Evolutionary conservation across 495 filamentous ascomycete species (phyloP), one percentile per base, ranked within the genome.

Genomic region (Lepraria neglecta): DNA sequence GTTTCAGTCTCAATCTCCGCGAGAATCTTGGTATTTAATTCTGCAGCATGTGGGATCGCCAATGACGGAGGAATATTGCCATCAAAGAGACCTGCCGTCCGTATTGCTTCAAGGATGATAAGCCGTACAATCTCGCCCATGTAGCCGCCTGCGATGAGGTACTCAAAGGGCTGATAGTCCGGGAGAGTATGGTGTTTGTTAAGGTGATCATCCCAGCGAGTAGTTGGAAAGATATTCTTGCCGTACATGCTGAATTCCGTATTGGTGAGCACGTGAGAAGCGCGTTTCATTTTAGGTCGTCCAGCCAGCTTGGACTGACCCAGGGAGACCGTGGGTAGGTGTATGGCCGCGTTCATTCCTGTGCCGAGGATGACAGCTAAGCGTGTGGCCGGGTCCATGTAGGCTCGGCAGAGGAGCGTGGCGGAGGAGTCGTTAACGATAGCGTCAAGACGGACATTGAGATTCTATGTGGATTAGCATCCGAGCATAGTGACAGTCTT

Each of bases 241-340:
- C 91, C 91, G 40, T 85, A 88, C 75, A 96, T 95, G 67, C 87
- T 89, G 84, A 90, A 85, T 70, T 96, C 91, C 6, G 87, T 95
- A 71, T 96, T 95, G 65, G 95, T 80, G 4, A 92, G 85, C 35
- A 95, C 87, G 63, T 86, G 72, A 52, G 75, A 76, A 24, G 70
- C 76, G 45, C 84, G 75, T 14, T 79, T 77, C 43, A 74, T 82
- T 72, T 73, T 76, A 14, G 71, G 71, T 15, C 73, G 71, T 38
- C 79, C 67, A 0, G 64, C 60, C 7, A 82, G 79, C 64, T 95
- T 95, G 67, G 75, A 77, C 10, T 76, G 72, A 54, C 86, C 82
- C 33, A 96, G 80, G 56, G 80, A 83, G 50, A 76, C 78, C 9
- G 89, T 75, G 56, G 76, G 84, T 71, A 77, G 91, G 73, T 74